Base-by-base conservation (phyloP, 352 stramenopile species). In the Phytophthora sp. region DNA sequence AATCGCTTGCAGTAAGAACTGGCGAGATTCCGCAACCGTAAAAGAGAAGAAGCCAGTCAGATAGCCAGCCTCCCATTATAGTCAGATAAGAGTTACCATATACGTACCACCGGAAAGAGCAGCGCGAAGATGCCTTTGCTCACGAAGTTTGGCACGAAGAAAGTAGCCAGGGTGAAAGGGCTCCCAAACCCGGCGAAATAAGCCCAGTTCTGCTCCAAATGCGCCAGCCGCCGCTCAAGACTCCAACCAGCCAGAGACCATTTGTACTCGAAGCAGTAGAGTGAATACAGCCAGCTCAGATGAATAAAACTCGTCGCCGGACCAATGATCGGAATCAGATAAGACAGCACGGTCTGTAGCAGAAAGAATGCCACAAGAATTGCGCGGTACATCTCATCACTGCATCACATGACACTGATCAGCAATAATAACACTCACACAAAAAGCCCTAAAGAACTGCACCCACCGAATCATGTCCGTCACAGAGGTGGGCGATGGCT, bases 261-360 rank as follows among this genome's bases (percentile, higher is more conserved):
- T 74, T 94, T 96, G 82, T 96, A 96, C 66, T 96, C 88, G 59
- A 95, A 96, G 74, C 86, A 94, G 63, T 96, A 96, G n/a, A 96
- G 81, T 42, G 88, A 91, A 69, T 96, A 96, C 24, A 96, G 66
- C 88, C 88, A 96, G 41, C 88, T 94, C 39, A 94, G 55, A 60
- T 94, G 85, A 49, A 94, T 85, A 51, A 96, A 96, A 65, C 88
- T 96, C 23, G 75, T 68, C 23, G 83, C 79, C 1, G 88, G 86
- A 0, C 88, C 88, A 33, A 94, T 65, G 6, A 94, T 64, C 5
- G 88, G 88, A 45, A 96, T 75, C 36, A 96, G 46, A 49, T 96
- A 95, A 44, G 82, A 90, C 36, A 96, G 38, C 57, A 96, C 86
- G 3, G 86, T 94, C 65, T 96, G 88, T 27, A 93, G 64, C 27